phyloP scores from a whole-genome alignment of 2,329 filamentous ascomycete genomes.

The Sporothrix phasma region DNA sequence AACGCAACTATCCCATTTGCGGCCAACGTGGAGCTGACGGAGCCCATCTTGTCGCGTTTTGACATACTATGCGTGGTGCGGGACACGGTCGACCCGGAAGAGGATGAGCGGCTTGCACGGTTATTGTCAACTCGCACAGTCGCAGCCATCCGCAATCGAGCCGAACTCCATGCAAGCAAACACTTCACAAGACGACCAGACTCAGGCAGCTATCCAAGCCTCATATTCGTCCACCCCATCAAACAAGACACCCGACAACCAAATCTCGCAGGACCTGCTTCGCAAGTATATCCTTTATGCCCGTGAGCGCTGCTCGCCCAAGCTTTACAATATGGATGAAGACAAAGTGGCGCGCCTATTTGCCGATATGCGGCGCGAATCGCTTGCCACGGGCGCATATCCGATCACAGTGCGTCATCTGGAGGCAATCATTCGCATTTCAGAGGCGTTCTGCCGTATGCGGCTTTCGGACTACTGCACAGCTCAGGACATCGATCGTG shows the following conservation, averaged over 20 bases:
- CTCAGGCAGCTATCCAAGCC: slow-evolving; percentile 18
- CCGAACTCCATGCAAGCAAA: slow-evolving; percentile 52
- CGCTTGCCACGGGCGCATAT: slow-evolving; percentile 86
- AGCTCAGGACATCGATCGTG: slow-evolving; percentile 83
- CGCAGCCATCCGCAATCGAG: slow-evolving; percentile 56
- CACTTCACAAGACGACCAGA: slow-evolving; percentile 28
- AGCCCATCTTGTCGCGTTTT: slow-evolving; percentile 95
- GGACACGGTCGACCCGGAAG: slow-evolving; percentile 82
- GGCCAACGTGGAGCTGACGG: slow-evolving; percentile 90
- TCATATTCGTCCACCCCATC: slow-evolving; percentile 19
- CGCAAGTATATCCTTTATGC: slow-evolving; percentile 97
- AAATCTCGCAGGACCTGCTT: slow-evolving; percentile 82
- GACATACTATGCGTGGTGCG: slow-evolving; percentile 94
- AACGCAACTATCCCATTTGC: slow-evolving; percentile 94
- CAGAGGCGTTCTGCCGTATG: slow-evolving; percentile 94
- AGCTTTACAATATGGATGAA: slow-evolving; percentile 94
- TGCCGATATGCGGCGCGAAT: slow-evolving; percentile 91
- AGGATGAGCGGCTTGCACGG: slow-evolving; percentile 85
- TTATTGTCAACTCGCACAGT: slow-evolving; percentile 95
- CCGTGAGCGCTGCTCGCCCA: slow-evolving; percentile 77
- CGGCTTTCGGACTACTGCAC: slow-evolving; percentile 93
- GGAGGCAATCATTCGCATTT: slow-evolving; percentile 93
- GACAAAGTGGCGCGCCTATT: slow-evolving; percentile 93
- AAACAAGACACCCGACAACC: slow-evolving; percentile 40
- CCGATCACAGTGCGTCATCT: slow-evolving; percentile 97